A percentile compares a stretch with the other conserved stretches of the same genome.
These are phyloP conservation scores for Dryas alaskensis DNA, from an alignment of 306 rosid genomes.

Conservation along the genomic window DNA sequence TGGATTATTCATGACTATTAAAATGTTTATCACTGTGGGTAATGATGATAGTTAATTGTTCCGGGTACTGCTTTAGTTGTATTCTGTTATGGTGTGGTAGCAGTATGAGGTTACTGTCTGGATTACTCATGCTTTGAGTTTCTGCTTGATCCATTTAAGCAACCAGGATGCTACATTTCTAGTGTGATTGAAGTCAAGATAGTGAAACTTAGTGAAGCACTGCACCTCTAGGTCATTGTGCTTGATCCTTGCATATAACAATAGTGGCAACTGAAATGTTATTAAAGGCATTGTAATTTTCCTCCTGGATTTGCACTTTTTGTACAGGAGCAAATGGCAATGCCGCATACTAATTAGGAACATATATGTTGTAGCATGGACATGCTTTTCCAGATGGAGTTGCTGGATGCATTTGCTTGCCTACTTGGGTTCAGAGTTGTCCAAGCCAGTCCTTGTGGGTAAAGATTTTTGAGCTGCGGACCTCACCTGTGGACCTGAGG, in stretches of 20 bases:
- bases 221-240: not conserved
- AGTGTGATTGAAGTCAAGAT: constrained; percentile 8
- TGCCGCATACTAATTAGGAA: not conserved
- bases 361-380: not conserved
- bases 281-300: not conserved
- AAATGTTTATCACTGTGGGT: constrained; percentile 5
- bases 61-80: not conserved
- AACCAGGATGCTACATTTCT: constrained; percentile 10
- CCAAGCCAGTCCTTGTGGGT: not conserved
- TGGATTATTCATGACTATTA: not conserved
- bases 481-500: no score
- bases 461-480: no score
- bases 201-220: not conserved
- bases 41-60: constrained; percentile 7
- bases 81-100: not conserved
- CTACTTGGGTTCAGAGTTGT: not conserved
- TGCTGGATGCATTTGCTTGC: constrained; percentile 1
- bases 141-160: not conserved
- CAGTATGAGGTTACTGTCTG: not conserved
- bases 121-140: not conserved
- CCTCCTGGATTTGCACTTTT: not conserved
- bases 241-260: not conserved
- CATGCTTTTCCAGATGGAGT: constrained; percentile 10
- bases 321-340: not conserved
- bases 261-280: no score